A percentile compares a stretch with the other conserved stretches of the same genome.
Conservation (phyloP, 73 alveolate genomes). For the Paraurostyla sp. region DNA sequence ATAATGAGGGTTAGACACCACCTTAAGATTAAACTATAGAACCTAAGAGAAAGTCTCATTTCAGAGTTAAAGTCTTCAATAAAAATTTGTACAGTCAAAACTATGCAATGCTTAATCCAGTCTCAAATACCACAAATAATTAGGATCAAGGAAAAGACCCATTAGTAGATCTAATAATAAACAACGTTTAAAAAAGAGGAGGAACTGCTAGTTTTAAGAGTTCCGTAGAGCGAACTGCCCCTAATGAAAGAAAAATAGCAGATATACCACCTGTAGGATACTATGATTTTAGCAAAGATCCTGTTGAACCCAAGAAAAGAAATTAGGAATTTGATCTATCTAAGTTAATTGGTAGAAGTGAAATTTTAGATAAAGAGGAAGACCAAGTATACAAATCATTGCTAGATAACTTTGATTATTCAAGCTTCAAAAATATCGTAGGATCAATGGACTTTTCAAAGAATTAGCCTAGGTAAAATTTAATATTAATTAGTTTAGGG, state of each 20-base stretch:
- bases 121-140: too few species aligned
- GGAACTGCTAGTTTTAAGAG: constrained; percentile 48
- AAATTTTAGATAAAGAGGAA: not conserved
- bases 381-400: not conserved
- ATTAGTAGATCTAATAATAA: not conserved
- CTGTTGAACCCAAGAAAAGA: not conserved
- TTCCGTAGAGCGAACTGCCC: not conserved
- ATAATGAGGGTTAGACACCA: too few species aligned
- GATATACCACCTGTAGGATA: constrained; percentile 3
- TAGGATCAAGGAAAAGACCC: too few species aligned
- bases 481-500: not conserved
- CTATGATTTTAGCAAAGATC: not conserved
- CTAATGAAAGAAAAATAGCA: not conserved
- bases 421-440: constrained; percentile 4
- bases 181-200: not conserved
- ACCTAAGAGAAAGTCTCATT: too few species aligned
- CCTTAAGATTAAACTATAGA: too few species aligned
- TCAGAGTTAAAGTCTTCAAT: not conserved
- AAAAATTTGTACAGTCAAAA: too few species aligned
- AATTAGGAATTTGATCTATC: not conserved
- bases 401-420: constrained; percentile 7
- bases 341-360: not conserved
- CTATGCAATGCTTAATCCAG: too few species aligned
- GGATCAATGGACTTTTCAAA: not conserved
- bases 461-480: not conserved